Evolutionary conservation across 1,284 basidiomycete species (phyloP), one percentile per base, ranked within the genome.

Genomic region (Sporisorium iseilematis-ciliati): DNA sequence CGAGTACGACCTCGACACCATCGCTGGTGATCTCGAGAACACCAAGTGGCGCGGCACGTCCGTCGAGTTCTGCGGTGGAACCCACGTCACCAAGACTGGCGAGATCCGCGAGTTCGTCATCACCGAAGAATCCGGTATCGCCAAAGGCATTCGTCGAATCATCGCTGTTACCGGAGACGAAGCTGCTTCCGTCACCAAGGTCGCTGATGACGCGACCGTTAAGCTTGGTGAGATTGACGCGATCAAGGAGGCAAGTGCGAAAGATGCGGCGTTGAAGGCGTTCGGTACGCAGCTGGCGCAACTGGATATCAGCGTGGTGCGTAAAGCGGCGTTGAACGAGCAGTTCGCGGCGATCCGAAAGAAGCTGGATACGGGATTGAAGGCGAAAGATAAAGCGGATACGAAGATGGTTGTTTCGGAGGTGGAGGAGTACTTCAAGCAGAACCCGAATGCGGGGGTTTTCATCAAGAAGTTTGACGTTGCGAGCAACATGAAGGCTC

Each of bases 51-150:
- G 92, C 49, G 87, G 87, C 26, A 97, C 95, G 8, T 95, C 93
- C 85, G 90, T 97, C 77, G 97, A 99, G 87, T 97, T 99, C 85
- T 99, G 96, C 86, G 96, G 96, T 87, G 96, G 96, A 86, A 99
- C 97, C 0, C 96, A 99, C 85, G 97, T 99, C 59, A 89, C 90
- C 29, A 93, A 92, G 87, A 99, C 96, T 0, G 94, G 95, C 26
- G 94, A 96, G 78, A 99, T 99, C 88, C 94, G 95, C 86, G 91
- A 93, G 83, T 92, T 99, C 84, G 91, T 97, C 57, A 92, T 99
- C 75, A 91, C 90, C 29, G 96, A 99, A 84, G 97, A 99, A 86
- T 92, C 92, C 7, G 95, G 95, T 51, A 99, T 99, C 78, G 97
- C 96, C 31, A 99, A 98, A 88, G 96, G 96, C 45, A 96, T 97